Evolutionary conservation across 495 filamentous ascomycete species (phyloP), one percentile per base, ranked within the genome.

Genomic region (Aspergillus hancockii): DNA sequence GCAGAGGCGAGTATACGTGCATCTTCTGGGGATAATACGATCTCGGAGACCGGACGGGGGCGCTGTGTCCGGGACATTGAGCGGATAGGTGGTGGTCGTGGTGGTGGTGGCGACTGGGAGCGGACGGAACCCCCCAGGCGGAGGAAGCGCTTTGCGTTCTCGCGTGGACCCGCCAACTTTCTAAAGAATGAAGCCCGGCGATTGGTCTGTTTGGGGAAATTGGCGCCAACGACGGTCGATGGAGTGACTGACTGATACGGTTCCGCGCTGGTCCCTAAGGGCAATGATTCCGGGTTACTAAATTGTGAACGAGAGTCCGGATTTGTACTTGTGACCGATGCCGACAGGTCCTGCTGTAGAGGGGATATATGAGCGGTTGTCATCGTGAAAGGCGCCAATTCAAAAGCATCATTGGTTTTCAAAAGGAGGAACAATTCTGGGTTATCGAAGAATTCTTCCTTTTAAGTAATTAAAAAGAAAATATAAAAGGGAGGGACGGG

Each of bases 81-180:
- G 61, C 59, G 57, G 61, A 56, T 23, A 46, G 53, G 34, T 50
- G 69, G 55, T 31, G 53, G 34, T 50, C 68, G 55, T 31, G 67
- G 64, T 55, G 70, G 61, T 19, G 69, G 55, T 31, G 67, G 54
- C 54, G 68, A 65, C 18, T 47, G 43, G 16, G 60, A 58, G 34
- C 71, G 52, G 47, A 65, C 57, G 47, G 73, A 64, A 31, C 72
- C 66, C 52, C 74, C 72, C 59, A 78, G 61, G 66, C 77, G 77
- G 69, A 83, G 72, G 64, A 80, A 66, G 53, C 77, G 77, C 72
- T 78, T 77, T 62, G 78, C 77, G 72, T 76, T 79, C 59, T 81
- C 78, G 55, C 77, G 75, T 66, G 79, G 74, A 25, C 73, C 71
- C 66, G 75, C 76, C 72, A 81, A 68, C 66, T 76, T 80, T 68